Evolutionary conservation across 805 yeast genomes (phyloP), one percentile per base, ranked within the genome.

Genomic region (Myxozyma monticola): DNA sequence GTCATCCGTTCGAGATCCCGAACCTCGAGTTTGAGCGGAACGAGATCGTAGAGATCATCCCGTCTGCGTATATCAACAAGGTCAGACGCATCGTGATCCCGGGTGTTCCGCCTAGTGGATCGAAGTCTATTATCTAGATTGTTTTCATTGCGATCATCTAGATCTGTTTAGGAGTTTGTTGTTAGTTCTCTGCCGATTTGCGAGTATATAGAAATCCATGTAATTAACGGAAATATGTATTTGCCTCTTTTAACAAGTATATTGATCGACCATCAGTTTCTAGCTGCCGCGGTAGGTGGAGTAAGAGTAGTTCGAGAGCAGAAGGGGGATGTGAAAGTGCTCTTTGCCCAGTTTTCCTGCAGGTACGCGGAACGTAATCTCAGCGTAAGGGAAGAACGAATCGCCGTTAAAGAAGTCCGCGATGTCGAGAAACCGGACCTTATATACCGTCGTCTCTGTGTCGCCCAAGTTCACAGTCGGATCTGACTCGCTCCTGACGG

Each of bases 251-350:
- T 10, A 35, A 18, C 21, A 33, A n/a, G 20, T 33, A 33, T 33
- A 33, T 33, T 7, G 7, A 14, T 8, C 14, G 36, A 8, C 15
- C 7, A 33, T 33, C 6, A 14, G 20, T 14, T 43, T 28, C 24
- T 62, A 84, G 63, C 86, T 80, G 1, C 98, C 98, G 49, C 97
- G 77, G 71, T 90, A 90, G 0, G 97, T 90, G 4, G 95, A 80
- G 70, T 89, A 90, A 29, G 96, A 84, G 69, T 84, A 88, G 64
- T 88, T 88, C 37, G 96, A 82, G 50, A 90, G 71, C 46, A 90
- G 75, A 54, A 90, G 70, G 0, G 98, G 98, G 47, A 90, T 84
- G 65, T 90, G 98, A 68, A 88, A 90, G 66, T 90, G 98, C 33
- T 78, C 71, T 0, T 88, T 83, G 18, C 50, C 53, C 4, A 53